phyloP scores from a whole-genome alignment of 768 basidiomycete species.

The Lactarius tabidus region DNA sequence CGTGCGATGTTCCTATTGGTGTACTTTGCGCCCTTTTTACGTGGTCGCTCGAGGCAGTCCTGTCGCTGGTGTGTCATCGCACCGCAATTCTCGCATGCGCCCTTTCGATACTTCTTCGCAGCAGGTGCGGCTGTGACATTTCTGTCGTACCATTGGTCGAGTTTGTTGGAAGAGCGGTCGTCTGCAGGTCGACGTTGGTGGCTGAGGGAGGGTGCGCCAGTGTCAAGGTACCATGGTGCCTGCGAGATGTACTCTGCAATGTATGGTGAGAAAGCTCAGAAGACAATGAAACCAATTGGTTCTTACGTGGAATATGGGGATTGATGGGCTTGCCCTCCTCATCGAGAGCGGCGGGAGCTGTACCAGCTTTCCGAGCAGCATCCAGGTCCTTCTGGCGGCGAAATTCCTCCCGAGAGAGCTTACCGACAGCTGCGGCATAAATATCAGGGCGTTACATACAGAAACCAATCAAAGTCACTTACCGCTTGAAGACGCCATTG shows the following conservation, averaged over 20 bases:
- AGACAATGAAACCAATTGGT: background rate
- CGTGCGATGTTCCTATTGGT: slow-evolving; percentile 86
- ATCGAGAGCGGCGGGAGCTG: slow-evolving; percentile 92
- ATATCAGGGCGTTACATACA: slow-evolving; percentile 1
- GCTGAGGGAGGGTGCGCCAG: slow-evolving; percentile 86
- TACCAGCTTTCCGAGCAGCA: slow-evolving; percentile 97
- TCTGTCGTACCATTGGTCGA: slow-evolving; percentile 90
- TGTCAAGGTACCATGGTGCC: slow-evolving; percentile 98
- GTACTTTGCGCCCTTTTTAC: slow-evolving; percentile 93
- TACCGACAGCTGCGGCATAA: slow-evolving; percentile 49
- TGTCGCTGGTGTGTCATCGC: slow-evolving; percentile 88
- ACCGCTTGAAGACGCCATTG: slow-evolving; percentile 29
- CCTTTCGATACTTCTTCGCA: slow-evolving; percentile 95
- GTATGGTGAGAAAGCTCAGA: background rate
- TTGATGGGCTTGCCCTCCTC: slow-evolving; percentile 95
- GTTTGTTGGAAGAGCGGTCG: slow-evolving; percentile 59
- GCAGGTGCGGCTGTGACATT: slow-evolving; percentile 82
- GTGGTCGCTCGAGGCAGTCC: slow-evolving; percentile 94
- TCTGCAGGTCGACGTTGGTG: slow-evolving; percentile 77
- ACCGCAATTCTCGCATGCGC: slow-evolving; percentile 98
- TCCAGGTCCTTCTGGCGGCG: slow-evolving; percentile 95
- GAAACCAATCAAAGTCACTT: background rate
- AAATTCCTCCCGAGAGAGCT: slow-evolving; percentile 92
- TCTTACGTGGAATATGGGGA: slow-evolving; percentile 95
- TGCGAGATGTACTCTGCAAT: slow-evolving; percentile 90